Evolutionary conservation across 2,329 filamentous ascomycete species (phyloP), one percentile per base, ranked within the genome.

Genomic region (Metarhizium humberi): DNA sequence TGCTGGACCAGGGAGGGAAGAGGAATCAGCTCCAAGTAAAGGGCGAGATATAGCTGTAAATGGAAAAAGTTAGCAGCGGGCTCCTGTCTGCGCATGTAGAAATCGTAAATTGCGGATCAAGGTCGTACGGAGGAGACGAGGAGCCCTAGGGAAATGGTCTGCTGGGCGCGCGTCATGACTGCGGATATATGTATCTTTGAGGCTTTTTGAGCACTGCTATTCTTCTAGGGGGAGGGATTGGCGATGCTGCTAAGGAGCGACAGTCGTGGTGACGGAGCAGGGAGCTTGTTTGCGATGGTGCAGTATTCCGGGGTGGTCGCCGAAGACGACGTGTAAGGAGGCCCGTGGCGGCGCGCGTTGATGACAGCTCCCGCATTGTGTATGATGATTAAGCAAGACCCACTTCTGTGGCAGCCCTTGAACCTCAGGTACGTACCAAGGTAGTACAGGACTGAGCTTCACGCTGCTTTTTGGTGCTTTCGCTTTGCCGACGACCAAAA

Each of bases 161-260:
- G 92, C 71, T 90, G 86, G 25, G 94, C 94, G 74, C 92, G 90
- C 63, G 94, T 96, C 94, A 97, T 97, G 61, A 62, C 85, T 74
- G 63, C 57, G 34, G 38, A 29, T 50, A 30, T 38, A 50, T 13
- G 51, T 42, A 40, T 29, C 43, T 42, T 36, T 3, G 25, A 29
- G 45, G 8, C 32, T 20, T 20, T 16, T 2, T n/a, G 14, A 6
- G 20, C 2, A 29, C 25, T 6, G 38, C 11, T n/a, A 13, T n/a
- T 10, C 20, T 30, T 14, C 20, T 30, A 14, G 36, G 4, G 49
- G 29, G 16, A 45, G 40, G 36, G 34, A 47, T 54, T 56, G 53
- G 57, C 40, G 55, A 55, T 46, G 52, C 53, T 51, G 53, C 40
- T 50, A 56, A 58, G 47, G 56, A 58, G 56, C 43, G 56, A 54